Evolutionary conservation across 2,329 filamentous ascomycete species (phyloP), one percentile per base, ranked within the genome.

Genomic region (Cladophialophora yegresii): DNA sequence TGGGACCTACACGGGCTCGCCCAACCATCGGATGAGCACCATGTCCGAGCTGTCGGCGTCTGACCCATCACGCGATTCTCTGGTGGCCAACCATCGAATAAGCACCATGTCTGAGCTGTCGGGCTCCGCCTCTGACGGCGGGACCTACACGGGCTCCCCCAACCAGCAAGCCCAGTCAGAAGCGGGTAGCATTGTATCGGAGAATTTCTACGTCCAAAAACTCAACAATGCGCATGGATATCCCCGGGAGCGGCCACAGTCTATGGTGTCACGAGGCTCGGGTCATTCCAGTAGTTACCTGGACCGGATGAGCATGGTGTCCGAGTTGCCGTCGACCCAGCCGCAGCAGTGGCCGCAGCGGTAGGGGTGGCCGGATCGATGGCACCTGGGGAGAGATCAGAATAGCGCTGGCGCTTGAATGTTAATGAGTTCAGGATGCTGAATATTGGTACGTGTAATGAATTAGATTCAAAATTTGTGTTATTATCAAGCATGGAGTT

Each of bases 231-330:
- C 28, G 8, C 54, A 63, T 26, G 65, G 64, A 3, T 57, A 53
- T 32, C 33, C 43, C 9, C 23, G 16, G 9, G 51, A 60, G 2
- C 40, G 50, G 10, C 55, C 43, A 10, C 63, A 62, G 20, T 66
- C 63, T 4, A 54, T 59, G 16, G 49, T 49, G 10, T 62, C 65
- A 16, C 51, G 58, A 9, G 16, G 22, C 9, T 59, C 57, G 20
- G 47, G 57, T 3, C 43, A 40, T n/a, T 50, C 43, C 10, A 50
- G 55, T n/a, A 26, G 6, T 28, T 28, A 23, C 28, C 63, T 55
- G n/a, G 63, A 69, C 23, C 67, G 65, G 20, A 61, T 49, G 10
- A 65, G 65, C 51, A 58, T 64, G 53, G 45, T 67, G 32, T 65
- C 65, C 5, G 63, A 67, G 54, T 20, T 66, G 54, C 63, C 65